Percentiles rank a stretch among this genome's conserved stretches.
These are phyloP conservation scores for Cytospora piceae DNA, from an alignment of 2,329 filamentous ascomycete species.

Conservation along the genomic window DNA sequence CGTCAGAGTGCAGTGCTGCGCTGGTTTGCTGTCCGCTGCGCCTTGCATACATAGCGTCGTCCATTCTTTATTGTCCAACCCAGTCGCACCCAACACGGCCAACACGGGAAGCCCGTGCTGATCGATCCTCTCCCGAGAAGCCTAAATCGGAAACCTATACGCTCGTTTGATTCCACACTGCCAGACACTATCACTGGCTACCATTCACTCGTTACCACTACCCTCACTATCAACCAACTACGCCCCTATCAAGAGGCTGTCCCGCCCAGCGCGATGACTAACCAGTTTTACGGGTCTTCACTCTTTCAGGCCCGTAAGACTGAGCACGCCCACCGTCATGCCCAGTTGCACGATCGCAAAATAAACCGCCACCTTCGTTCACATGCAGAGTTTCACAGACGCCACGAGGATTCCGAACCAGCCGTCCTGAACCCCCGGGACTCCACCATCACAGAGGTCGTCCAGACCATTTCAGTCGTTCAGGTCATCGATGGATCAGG, in stretches of 20 bases:
- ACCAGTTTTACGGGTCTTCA: constrained; percentile 51
- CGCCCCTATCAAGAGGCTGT: constrained; percentile 34
- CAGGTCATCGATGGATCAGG: constrained; percentile 56
- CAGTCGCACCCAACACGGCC: constrained; percentile 1
- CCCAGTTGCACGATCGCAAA: constrained; percentile 33
- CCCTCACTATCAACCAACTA: constrained; percentile 16
- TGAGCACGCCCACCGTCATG: constrained; percentile 40
- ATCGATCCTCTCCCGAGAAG: constrained; percentile 17
- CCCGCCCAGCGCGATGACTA: constrained; percentile 51
- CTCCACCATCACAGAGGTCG: constrained; percentile 49
- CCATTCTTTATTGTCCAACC: constrained; percentile 18
- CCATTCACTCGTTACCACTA: constrained; percentile 20
- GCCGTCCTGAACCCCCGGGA: constrained; percentile 36
- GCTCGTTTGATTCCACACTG: constrained; percentile 23
- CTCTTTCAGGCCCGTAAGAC: constrained; percentile 50
- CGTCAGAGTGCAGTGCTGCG: constrained; percentile 16
- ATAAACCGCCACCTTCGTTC: constrained; percentile 35
- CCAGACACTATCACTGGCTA: constrained; percentile 12
- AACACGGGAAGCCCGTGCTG: constrained; percentile 27
- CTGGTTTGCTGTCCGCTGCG: constrained; percentile 20
- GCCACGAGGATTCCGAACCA: constrained; percentile 32
- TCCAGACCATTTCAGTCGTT: constrained; percentile 60
- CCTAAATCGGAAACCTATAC: constrained; percentile 24
- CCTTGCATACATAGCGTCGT: constrained; percentile 23
- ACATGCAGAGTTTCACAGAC: constrained; percentile 37